phyloP scores from a whole-genome alignment of 257 asterid genomes.

The Nemophila menziesii region DNA sequence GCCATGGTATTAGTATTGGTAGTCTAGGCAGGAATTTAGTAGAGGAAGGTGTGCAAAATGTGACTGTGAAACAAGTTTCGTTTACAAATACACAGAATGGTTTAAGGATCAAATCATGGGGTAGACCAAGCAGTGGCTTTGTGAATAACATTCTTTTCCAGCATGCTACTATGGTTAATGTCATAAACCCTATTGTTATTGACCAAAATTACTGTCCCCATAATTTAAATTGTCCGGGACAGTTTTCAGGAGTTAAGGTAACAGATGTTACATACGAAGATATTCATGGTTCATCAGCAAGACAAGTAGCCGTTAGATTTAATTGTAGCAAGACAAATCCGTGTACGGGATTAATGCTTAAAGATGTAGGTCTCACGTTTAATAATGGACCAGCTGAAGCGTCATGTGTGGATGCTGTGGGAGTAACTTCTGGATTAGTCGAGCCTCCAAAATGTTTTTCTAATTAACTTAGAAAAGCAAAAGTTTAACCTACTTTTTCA shows the following conservation, averaged over 20 bases:
- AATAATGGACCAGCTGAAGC: background rate
- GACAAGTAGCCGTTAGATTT: background rate
- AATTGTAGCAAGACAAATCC: background rate
- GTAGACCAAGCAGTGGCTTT: conserved; percentile 3
- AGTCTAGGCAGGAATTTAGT: no score
- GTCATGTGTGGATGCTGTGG: background rate
- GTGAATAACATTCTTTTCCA: background rate
- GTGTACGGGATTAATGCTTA: background rate
- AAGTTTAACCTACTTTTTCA: no score
- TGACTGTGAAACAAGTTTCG: background rate
- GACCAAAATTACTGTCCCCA: conserved; percentile 5
- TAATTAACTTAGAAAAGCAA: no score
- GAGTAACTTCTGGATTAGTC: background rate
- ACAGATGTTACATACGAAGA: background rate
- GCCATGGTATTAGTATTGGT: no score
- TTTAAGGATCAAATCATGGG: conserved; percentile 2
- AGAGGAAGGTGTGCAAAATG: no score
- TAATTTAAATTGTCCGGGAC: background rate
- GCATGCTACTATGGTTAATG: conserved; percentile 1
- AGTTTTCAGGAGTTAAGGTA: background rate
- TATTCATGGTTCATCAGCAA: background rate
- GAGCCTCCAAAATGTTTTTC: background rate
- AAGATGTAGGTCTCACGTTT: background rate
- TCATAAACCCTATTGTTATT: conserved; percentile 1
- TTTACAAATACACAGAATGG: conserved; percentile 1